Base-by-base conservation (phyloP, 2,329 filamentous ascomycete genomes). In the Trichophyton rubrum region DNA sequence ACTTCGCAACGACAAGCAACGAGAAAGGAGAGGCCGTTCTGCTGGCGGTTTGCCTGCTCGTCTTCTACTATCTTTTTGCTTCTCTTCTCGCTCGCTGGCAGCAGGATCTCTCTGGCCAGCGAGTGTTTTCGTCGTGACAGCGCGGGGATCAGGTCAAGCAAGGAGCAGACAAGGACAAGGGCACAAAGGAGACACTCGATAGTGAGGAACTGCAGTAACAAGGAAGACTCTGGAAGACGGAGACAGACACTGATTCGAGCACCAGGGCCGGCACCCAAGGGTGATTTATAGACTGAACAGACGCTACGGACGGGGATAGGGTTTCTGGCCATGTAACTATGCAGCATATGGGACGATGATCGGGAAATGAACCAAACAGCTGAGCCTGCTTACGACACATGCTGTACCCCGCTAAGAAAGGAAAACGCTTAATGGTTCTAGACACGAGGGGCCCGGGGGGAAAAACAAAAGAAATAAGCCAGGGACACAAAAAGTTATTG, bases 301-400 rank as follows among this genome's bases (percentile, higher is more conserved):
- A 53, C 49, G 49, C 49, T 53, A 53, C 49, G 27, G n/a, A 27
- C 49, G 49, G 49, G 49, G 27, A n/a, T 53, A 17, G 49, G 22
- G 27, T 53, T 30, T 53, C 22, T 53, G 49, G 27, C 22, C 49
- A 53, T 30, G 49, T 33, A 53, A 53, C 49, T 27, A 53, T 27
- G 27, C 49, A 53, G 22, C 22, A 51, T 24, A 27, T 24, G 17
- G 49, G 49, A 38, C 49, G 49, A 53, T 30, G 49, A 53, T 53
- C 49, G 49, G 49, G 49, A 53, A 53, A 53, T 53, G 49, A 53
- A 53, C 49, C 49, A 53, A 33, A 53, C 49, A 53, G 49, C 49
- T 53, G 49, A 30, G 49, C 22, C 49, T 27, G 49, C 49, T 53
- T 53, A 53, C 49, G 27, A 53, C 49, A 53, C 22, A 20, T 53